Evolutionary conservation across 176 grass and related monocot genomes (phyloP).

Genomic region (Hordeum vulgare): DNA sequence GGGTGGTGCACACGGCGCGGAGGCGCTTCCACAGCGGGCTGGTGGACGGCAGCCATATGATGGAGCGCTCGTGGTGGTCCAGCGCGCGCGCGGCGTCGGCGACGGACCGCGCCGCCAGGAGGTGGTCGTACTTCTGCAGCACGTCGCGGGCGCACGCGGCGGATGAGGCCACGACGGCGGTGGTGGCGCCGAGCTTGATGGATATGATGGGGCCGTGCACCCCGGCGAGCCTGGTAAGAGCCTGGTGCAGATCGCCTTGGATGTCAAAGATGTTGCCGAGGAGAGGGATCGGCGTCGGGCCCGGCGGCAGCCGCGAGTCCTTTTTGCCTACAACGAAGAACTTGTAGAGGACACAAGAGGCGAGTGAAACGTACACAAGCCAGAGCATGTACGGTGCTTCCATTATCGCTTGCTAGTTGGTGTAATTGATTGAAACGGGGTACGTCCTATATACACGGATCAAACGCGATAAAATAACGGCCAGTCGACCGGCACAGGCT

Average conservation of each 20-base stretch:
- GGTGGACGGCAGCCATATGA: slow-evolving; percentile 30
- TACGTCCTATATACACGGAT: neutral
- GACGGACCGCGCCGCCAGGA: slow-evolving; percentile 28
- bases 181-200: slow-evolving; percentile 31
- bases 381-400: slow-evolving; percentile 20
- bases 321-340: neutral
- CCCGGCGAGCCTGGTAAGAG: slow-evolving; percentile 35
- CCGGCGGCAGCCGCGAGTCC: slow-evolving; percentile 17
- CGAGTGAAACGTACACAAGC: slow-evolving; percentile 29
- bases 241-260: slow-evolving; percentile 29
- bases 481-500: too few relatives aligned
- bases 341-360: slow-evolving; percentile 28
- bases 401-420: slow-evolving; percentile 8
- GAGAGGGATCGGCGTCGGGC: slow-evolving; percentile 25
- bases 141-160: slow-evolving; percentile 40
- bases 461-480: too few relatives aligned
- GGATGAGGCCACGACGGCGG: slow-evolving; percentile 32
- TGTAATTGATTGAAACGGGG: neutral
- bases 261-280: slow-evolving; percentile 49
- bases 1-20: slow-evolving; percentile 29
- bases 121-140: slow-evolving; percentile 39
- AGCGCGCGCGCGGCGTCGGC: slow-evolving; percentile 32
- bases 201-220: slow-evolving; percentile 45
- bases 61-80: slow-evolving; percentile 26
- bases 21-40: slow-evolving; percentile 46